Base-by-base conservation (phyloP, 495 filamentous ascomycete genomes). In the Usnea hakonensis region DNA sequence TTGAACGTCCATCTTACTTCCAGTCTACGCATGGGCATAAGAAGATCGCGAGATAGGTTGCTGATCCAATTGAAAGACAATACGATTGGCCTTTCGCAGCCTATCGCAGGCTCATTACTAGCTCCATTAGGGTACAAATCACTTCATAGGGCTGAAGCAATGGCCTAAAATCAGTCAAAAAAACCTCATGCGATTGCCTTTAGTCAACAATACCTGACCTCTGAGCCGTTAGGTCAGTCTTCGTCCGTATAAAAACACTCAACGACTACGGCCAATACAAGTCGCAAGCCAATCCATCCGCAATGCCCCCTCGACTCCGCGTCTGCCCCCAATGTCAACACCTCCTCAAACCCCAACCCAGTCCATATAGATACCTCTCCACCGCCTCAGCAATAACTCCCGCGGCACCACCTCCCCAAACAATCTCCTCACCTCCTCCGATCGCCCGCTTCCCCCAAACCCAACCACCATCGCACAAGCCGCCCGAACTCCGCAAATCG, bases 391-490 rank as follows among this genome's bases (percentile, higher is more conserved):
- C 79, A 53, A 72, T 74, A 32, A 81, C 80, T 60, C 85, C 77
- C 44, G 74, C 77, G 43, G 71, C 75, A 23, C 74, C 78, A 71
- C 72, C 79, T 43, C 72, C 81, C 37, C 79, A 77, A 62, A 85
- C 76, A 73, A 82, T 70, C 69, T 73, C 70, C 70, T 82, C 81
- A 67, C 74, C 72, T 67, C 81, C 73, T 10, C 79, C 82, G 33
- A 77, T 84, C n/a, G 68, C 75, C 26, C 74, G 76, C 65, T 82
- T 76, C 64, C 86, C 90, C 33, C 79, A 83, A 8, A 89, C 85
- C 1, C 91, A 95, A 74, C 92, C 91, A 2, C 92, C 91, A 13
- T 97, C 90, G 37, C 85, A 94, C 73, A 87, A 90, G 67, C 87
- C 85, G 36, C 83, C 93, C 43, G 87, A 95, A 66, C 83, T 86